A percentile compares a stretch with the other conserved stretches of the same genome.
Conservation (phyloP, 805 yeast species). For the Hanseniaspora guilliermondii region DNA sequence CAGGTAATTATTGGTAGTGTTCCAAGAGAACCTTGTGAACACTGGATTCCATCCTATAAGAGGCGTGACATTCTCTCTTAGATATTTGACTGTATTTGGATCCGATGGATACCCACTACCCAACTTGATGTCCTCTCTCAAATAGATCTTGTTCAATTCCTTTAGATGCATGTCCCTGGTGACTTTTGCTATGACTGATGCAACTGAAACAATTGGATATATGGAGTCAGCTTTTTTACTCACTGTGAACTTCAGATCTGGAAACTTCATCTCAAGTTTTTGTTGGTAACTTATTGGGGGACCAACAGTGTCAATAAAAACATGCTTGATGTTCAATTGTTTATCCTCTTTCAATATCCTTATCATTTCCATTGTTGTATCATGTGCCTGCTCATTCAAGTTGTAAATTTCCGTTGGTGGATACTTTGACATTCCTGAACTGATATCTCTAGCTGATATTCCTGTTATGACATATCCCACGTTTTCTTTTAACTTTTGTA, state of each 20-base stretch:
- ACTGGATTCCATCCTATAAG: constrained; percentile 78
- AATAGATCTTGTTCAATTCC: constrained; percentile 25
- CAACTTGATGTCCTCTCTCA: constrained; percentile 17
- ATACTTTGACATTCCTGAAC: constrained; percentile 73
- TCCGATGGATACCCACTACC: constrained; percentile 97
- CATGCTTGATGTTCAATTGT: constrained; percentile 54
- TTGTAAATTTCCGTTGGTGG: constrained; percentile 41
- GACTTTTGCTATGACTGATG: constrained; percentile 91
- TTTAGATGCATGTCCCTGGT: constrained; percentile 63
- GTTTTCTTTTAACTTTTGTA: constrained; percentile 18
- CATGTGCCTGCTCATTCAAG: constrained; percentile 92
- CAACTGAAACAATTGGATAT: constrained; percentile 86
- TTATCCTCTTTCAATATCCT: constrained; percentile 41
- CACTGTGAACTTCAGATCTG: constrained; percentile 60
- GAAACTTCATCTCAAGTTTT: constrained; percentile 59
- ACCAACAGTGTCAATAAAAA: constrained; percentile 92
- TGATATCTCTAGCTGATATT: constrained; percentile 77
- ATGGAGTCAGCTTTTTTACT: constrained; percentile 90
- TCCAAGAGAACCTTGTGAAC: constrained; percentile 82
- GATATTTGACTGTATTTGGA: constrained; percentile 73
- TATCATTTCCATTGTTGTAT: constrained; percentile 74
- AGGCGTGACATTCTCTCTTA: constrained; percentile 46
- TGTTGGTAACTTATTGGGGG: constrained; percentile 78
- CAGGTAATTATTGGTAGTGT: constrained; percentile 69
- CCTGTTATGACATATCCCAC: constrained; percentile 82